Conservation (phyloP, 2,329 filamentous ascomycete species). For the Diaporthe vexans region DNA sequence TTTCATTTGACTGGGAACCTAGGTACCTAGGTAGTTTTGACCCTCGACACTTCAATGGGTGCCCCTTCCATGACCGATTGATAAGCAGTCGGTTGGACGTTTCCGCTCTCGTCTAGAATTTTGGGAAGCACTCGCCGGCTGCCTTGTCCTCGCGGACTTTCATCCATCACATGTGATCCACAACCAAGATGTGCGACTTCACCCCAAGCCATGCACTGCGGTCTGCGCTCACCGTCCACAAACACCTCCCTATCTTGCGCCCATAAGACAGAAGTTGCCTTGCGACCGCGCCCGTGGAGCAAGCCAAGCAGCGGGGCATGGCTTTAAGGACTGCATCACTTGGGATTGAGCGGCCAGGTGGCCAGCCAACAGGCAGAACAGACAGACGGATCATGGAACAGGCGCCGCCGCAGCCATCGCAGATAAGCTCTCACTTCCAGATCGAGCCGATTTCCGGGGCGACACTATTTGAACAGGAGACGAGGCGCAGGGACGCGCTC, state of each 20-base stretch:
- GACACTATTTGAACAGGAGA: slow-evolving; percentile 57
- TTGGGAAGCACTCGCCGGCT: background rate
- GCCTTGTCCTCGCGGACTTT: background rate
- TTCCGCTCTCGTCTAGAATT: background rate
- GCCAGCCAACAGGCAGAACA: background rate
- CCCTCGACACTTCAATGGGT: background rate
- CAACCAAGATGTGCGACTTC: slow-evolving; percentile 20
- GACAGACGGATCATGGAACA: slow-evolving; percentile 11
- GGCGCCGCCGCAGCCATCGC: slow-evolving; percentile 47
- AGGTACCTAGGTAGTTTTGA: background rate
- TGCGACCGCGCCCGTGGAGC: background rate
- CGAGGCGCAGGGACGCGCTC: slow-evolving; percentile 51
- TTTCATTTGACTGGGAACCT: no score
- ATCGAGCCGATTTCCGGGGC: slow-evolving; percentile 61
- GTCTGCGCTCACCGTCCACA: background rate
- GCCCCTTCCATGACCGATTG: background rate
- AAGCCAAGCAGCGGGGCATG: background rate
- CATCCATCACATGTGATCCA: background rate
- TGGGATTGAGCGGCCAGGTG: background rate
- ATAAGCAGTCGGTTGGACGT: background rate
- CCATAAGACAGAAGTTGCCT: background rate
- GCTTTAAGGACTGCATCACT: background rate
- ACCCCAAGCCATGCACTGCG: background rate
- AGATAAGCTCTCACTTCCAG: slow-evolving; percentile 62
- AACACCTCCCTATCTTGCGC: background rate